A percentile compares a stretch with the other conserved stretches of the same genome.
These are phyloP conservation scores for Leccinum aurantiacum DNA, from an alignment of 768 basidiomycete genomes.

Conservation along the genomic window DNA sequence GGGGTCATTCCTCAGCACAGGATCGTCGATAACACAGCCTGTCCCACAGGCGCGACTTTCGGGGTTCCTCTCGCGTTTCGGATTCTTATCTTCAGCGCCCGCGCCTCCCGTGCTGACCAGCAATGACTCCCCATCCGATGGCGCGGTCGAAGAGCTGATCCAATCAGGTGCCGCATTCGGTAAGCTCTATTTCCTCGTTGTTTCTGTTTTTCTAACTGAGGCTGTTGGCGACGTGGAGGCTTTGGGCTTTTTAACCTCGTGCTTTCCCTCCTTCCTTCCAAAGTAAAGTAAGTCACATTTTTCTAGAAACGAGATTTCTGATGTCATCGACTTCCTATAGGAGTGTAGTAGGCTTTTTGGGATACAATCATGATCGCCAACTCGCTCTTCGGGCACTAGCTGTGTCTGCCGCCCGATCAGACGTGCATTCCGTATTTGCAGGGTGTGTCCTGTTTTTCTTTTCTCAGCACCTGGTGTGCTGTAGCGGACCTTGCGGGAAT, in stretches of 20 bases:
- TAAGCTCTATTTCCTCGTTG: constrained; percentile 28
- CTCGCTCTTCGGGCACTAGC: constrained; percentile 68
- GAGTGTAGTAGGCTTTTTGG: constrained; percentile 70
- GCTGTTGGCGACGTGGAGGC: constrained; percentile 25
- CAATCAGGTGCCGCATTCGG: constrained; percentile 78
- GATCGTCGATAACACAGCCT: constrained; percentile 19
- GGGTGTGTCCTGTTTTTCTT: constrained; percentile 46
- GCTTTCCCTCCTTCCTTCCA: constrained; percentile 72
- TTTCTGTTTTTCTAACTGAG: neutral
- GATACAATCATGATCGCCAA: constrained; percentile 70
- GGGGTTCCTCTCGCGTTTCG: constrained; percentile 42
- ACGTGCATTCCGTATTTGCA: constrained; percentile 76
- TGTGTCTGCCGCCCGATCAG: constrained; percentile 62
- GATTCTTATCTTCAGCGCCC: constrained; percentile 14
- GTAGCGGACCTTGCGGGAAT: neutral
- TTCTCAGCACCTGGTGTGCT: neutral
- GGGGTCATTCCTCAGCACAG: constrained; percentile 27
- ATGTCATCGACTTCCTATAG: constrained; percentile 35
- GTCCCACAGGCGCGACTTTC: constrained; percentile 19
- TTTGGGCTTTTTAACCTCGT: constrained; percentile 79
- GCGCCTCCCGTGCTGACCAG: constrained; percentile 17
- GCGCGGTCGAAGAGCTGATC: constrained; percentile 69
- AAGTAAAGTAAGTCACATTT: constrained; percentile 51
- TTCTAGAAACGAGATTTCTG: neutral
- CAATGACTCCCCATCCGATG: constrained; percentile 39